phyloP scores from a whole-genome alignment of 495 filamentous ascomycete genomes.

The Hypoxylon intermedium region DNA sequence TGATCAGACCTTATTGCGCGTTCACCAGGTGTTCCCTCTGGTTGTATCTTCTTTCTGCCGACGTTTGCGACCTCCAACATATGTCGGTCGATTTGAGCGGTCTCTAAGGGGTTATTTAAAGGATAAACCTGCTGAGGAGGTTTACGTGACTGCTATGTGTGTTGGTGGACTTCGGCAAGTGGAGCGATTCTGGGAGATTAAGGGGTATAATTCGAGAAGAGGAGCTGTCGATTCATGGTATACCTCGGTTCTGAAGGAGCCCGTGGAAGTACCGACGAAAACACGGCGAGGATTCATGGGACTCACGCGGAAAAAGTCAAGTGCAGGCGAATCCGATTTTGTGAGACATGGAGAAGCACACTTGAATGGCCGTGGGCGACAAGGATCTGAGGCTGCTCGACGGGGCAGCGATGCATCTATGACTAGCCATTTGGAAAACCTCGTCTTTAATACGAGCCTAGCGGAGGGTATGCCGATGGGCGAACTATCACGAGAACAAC shows the following conservation, averaged over 20 bases:
- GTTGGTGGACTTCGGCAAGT: constrained; percentile 63
- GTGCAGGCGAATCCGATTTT: constrained; percentile 25
- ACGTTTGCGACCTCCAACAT: constrained; percentile 62
- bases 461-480: constrained; percentile 63
- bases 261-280: constrained; percentile 50
- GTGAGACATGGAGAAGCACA: constrained; percentile 27
- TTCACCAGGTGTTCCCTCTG: constrained; percentile 63
- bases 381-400: constrained; percentile 38
- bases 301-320: constrained; percentile 59
- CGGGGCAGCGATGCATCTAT: constrained; percentile 44
- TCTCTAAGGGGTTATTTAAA: constrained; percentile 63
- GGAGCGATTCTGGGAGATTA: constrained; percentile 64
- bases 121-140: constrained; percentile 61
- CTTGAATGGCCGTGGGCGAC: constrained; percentile 30
- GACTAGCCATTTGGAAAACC: constrained; percentile 47
- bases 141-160: constrained; percentile 61
- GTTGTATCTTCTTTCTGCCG: constrained; percentile 63
- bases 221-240: constrained; percentile 63
- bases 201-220: constrained; percentile 62
- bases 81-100: constrained; percentile 62
- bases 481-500: constrained; percentile 53
- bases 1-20: constrained; percentile 59
- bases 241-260: constrained; percentile 51
- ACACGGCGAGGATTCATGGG: constrained; percentile 55
- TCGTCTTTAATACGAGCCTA: constrained; percentile 60